A percentile compares a stretch with the other conserved stretches of the same genome.
phyloP scores from a whole-genome alignment of 371 early-diverging fungal species.

The Mucor ambiguus region DNA sequence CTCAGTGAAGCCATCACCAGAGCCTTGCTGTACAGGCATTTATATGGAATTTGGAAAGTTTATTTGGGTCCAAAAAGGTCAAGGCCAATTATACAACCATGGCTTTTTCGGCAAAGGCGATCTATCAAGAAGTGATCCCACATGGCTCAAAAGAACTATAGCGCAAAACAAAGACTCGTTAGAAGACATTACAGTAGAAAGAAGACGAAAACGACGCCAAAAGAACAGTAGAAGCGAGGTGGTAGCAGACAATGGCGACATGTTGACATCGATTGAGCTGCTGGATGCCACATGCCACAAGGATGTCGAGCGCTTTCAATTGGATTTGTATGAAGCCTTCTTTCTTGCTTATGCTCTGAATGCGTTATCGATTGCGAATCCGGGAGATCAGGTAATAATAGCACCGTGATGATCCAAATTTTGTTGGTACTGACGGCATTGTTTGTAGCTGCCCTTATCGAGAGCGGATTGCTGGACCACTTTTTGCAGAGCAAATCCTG shows the following conservation, averaged over 20 bases:
- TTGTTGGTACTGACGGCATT: neutral
- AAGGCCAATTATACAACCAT: conserved; percentile 50
- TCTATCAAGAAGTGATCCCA: conserved; percentile 80
- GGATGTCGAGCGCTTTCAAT: conserved; percentile 59
- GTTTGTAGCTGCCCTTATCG: conserved; percentile 14
- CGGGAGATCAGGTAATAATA: conserved; percentile 25
- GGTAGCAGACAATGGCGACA: neutral
- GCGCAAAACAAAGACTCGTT: conserved; percentile 19
- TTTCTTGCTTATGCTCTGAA: conserved; percentile 66
- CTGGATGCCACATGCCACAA: conserved; percentile 5
- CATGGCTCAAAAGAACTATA: conserved; percentile 56
- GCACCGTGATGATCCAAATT: neutral
- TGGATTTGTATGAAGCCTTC: conserved; percentile 70
- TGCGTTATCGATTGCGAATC: conserved; percentile 43
- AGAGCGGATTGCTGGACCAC: conserved; percentile 41
- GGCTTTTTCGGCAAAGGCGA: conserved; percentile 89
- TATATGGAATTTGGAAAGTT: conserved; percentile 40
- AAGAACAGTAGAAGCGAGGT: neutral
- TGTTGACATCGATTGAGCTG: conserved; percentile 14
- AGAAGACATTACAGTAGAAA: conserved; percentile 52
- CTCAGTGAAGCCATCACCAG: conserved; percentile 1
- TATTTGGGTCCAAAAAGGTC: conserved; percentile 48
- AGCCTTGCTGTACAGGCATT: conserved; percentile 18
- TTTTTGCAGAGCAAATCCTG: conserved; percentile 25
- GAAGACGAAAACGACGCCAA: conserved; percentile 51